Base-by-base conservation (phyloP, 257 asterid genomes). In the Solanum pinnatisectum region DNA sequence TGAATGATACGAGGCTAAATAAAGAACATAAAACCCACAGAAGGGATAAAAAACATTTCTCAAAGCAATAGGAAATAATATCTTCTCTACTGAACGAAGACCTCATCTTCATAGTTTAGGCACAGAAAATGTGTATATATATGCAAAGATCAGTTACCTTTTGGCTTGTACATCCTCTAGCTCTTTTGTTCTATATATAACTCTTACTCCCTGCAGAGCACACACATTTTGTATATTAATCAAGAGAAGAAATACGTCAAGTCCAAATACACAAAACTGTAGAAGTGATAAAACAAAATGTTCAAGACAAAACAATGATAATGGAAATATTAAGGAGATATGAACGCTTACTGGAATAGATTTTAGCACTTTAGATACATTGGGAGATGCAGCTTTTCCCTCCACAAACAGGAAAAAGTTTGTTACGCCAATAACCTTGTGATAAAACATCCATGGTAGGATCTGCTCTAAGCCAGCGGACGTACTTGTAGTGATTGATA, bases 371-470 rank as follows among this genome's bases (percentile, higher is more conserved):
- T 88, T 91, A 35, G 98, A 92, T 68, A 94, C 96, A 60, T 94
- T 84, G 85, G 94, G 94, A 84, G 98, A 88, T 68, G 98, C 98
- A 70, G 99, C 96, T 89, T 93, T 95, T 83, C 99, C 97, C 90
- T 95, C 98, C 63, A 95, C 98, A 87, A 96, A 96, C 72, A 95
- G 89, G 89, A 94, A 93, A 91, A 96, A 95, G 4, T 90, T 93
- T 15, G 97, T 88, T 39, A 95, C 94, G 44, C 99, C 99, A 56
- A 96, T 91, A 85, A 94, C 95, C 88, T 96, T 96, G 87, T 96
- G 99, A 91, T 92, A 96, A 88, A 92, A 96, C 93, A 96, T 92
- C 98, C 98, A 95, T 1, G 98, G 99, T 27, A 96, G 90, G 67
- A 91, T 94, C 94, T 95, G 98, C 91, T 96, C 97, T 91, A 96